Base-by-base conservation (phyloP, 331 rosid genomes). In the Ulmus americana region DNA sequence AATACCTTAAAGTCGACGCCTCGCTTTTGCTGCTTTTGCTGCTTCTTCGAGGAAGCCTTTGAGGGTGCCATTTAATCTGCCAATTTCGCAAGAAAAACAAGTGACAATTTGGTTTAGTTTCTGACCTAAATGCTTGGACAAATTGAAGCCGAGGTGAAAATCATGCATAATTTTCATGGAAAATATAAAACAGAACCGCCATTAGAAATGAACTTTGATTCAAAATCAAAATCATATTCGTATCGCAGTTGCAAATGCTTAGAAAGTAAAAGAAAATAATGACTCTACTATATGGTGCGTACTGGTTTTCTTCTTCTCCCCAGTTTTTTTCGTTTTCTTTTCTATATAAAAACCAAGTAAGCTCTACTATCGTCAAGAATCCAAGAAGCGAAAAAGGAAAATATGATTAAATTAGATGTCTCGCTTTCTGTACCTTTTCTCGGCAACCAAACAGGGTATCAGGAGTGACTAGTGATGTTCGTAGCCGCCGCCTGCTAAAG, bases 1-100 rank as follows among this genome's bases (percentile, higher is more conserved):
- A 61, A 61, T 71, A 88, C 97, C 75, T 86, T 89, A 55, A 92
- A 92, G 72, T 92, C 95, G 48, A 92, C 61, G 13, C 97, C 91
- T 38, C 77, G 59, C 74, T 83, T 80, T 45, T 80, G 76, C 76
- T 72, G 59, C 74, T 83, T 80, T 45, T 80, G 76, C 76, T 72
- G 84, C 73, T 86, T 88, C 88, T 83, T 89, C 12, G 83, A 38
- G 3, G 80, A 59, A 5, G 87, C 79, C 70, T 86, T 86, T 1
- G 87, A 47, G 45, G 78, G 82, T 60, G 82, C 74, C 98, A 92
- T 92, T 28, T 70, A n/a, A 6, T 7, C 64, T 40, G 10, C 28
- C 41, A 8, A 10, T 35, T 55, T 8, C 7, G 20, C 22, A 9
- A 10, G 7, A 9, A 14, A 50, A 50, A 22, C 14, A 50, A 50